A percentile compares a stretch with the other conserved stretches of the same genome.
Conservation (phyloP, 1,284 basidiomycete genomes). For the Ganoderma leucocontextum region DNA sequence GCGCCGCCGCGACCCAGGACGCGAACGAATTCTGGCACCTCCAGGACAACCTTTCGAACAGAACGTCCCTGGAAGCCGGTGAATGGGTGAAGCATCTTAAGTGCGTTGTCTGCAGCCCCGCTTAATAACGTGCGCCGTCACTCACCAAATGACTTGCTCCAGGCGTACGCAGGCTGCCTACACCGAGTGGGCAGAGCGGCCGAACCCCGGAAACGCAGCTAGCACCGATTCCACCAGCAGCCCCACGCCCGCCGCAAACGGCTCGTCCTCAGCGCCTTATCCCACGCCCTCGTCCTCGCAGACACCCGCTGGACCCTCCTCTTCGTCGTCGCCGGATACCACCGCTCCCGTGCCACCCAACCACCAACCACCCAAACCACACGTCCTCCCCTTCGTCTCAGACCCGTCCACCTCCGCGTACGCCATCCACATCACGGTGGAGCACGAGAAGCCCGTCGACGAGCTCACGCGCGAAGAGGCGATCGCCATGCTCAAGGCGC, state of each 20-base stretch:
- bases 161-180: neutral
- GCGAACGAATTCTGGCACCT: slow-evolving; percentile 17
- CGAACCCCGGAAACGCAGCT: neutral
- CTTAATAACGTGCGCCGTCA: neutral
- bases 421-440: slow-evolving; percentile 22
- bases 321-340: neutral
- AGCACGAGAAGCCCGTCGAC: slow-evolving; percentile 27
- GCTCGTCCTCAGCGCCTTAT: neutral
- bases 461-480: slow-evolving; percentile 33
- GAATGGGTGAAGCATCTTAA: neutral
- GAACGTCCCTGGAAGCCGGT: neutral
- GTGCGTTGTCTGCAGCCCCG: slow-evolving; percentile 3
- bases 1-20: slow-evolving; percentile 6
- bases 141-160: neutral
- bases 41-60: slow-evolving; percentile 6
- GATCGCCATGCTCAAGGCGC: slow-evolving; percentile 27
- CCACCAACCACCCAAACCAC: neutral
- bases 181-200: neutral
- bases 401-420: slow-evolving; percentile 16
- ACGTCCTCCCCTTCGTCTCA: neutral
- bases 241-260: neutral
- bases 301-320: neutral
- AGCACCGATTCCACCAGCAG: neutral
- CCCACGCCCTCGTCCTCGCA: neutral
- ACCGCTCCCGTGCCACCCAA: neutral